Percentiles rank a stretch among this genome's conserved stretches.
Conservation (phyloP, 2,329 filamentous ascomycete genomes). For the Fusarium sublunatum region DNA sequence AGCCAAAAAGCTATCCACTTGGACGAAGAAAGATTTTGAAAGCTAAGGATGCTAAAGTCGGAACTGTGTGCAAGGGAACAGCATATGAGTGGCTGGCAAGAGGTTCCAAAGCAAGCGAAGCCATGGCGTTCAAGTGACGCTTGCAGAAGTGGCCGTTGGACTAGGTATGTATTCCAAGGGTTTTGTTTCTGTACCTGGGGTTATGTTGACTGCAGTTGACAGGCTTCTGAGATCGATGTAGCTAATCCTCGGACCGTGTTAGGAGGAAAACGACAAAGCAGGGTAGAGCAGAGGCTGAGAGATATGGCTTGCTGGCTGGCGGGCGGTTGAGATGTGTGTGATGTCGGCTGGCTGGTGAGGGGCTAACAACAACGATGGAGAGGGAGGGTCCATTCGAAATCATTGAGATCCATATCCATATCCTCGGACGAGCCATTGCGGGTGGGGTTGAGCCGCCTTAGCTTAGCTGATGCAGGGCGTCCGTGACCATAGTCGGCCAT, state of each 20-base stretch:
- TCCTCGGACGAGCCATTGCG: constrained; percentile 29
- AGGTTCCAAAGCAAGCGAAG: constrained; percentile 32
- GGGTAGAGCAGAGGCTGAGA: constrained; percentile 6
- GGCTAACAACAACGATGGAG: constrained; percentile 33
- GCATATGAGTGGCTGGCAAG: constrained; percentile 38
- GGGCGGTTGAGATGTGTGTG: constrained; percentile 40
- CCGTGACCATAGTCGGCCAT: constrained; percentile 15
- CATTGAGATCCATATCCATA: constrained; percentile 20
- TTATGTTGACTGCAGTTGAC: background rate
- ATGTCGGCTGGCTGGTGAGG: constrained; percentile 41
- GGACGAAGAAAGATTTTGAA: constrained; percentile 20
- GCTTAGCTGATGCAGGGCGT: constrained; percentile 38
- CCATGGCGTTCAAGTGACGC: constrained; percentile 35
- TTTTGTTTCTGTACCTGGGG: constrained; percentile 29
- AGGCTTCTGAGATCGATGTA: background rate
- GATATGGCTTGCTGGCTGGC: constrained; percentile 29
- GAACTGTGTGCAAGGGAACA: constrained; percentile 27
- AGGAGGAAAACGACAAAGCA: background rate
- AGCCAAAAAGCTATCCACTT: constrained; percentile 6
- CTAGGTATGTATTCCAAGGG: constrained; percentile 20
- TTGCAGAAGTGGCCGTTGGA: constrained; percentile 14
- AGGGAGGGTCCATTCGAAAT: constrained; percentile 32
- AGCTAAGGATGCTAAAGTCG: constrained; percentile 21
- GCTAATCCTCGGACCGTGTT: constrained; percentile 13
- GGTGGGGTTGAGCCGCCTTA: constrained; percentile 36